Evolutionary conservation across 306 rosid species (phyloP), one percentile per base, ranked within the genome.

Genomic region (Astragalus membranaceus): DNA sequence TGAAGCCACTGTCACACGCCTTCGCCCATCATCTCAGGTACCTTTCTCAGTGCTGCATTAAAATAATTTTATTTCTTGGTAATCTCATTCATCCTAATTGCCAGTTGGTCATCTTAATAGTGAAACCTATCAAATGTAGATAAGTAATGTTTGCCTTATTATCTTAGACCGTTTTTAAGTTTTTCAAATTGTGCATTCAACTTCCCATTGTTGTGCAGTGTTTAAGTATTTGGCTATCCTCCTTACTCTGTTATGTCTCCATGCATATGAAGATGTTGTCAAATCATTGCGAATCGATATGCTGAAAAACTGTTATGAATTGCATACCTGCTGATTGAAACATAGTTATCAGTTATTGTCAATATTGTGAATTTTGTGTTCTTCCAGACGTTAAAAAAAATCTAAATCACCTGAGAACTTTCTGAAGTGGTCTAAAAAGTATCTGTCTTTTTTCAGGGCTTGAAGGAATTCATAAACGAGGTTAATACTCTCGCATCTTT

Each of bases 1-100:
- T 62, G 99, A 89, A 79, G 99, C 99, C 48, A 95, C 96, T 29
- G 87, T 95, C 68, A 95, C 99, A 10, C 92, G 95, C 13, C 92
- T 92, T 75, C 89, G 80, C 77, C 96, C 91, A 41, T 84, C 96
- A 47, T 64, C 84, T 71, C 99, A 87, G 96, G 99, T 91, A 74
- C 64, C 43, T 64, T n/a, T 69, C 66, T 36, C 37, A 51, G 13
- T 16, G 37, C 14, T 57, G 52, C 69, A 51, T 75, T 41, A 17
- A 39, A 50, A 60, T 16, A 37, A 42, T 51, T 70, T 64, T 44
- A 29, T 49, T 55, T 50, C 33, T 58, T 72, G 70, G 30, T 63
- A 64, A 47, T 50, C 41, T 52, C 52, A 32, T 11, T 66, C 69
- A 75, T 26, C n/a, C 33, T 60, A 16, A 79, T 32, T 61, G 37